These are phyloP conservation scores for Penicillium sp. DNA, from an alignment of 2,329 filamentous ascomycete genomes.

Conservation along the genomic window DNA sequence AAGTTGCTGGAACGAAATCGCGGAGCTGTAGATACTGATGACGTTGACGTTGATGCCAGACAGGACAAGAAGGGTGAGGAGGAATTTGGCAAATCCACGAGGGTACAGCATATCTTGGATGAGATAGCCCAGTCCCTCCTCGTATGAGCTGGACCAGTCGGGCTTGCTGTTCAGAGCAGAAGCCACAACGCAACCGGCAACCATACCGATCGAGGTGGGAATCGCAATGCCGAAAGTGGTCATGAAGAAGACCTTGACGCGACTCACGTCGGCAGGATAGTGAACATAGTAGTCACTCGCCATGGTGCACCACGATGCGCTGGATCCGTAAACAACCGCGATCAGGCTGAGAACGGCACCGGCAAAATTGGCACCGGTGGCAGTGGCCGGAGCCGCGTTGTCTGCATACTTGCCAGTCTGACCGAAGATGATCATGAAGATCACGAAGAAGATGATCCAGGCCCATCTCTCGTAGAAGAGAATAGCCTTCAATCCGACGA, in stretches of 20 bases:
- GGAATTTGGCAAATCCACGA: slow-evolving; percentile 36
- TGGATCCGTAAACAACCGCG: slow-evolving; percentile 44
- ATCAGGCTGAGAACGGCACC: slow-evolving; percentile 47
- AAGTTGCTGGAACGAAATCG: slow-evolving; percentile 49
- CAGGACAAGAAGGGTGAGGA: slow-evolving; percentile 48
- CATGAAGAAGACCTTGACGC: slow-evolving; percentile 33
- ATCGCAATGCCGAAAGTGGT: slow-evolving; percentile 33
- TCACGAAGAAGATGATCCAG: slow-evolving; percentile 41
- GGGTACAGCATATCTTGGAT: slow-evolving; percentile 32
- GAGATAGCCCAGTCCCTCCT: slow-evolving; percentile 32
- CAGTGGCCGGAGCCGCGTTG: slow-evolving; percentile 43
- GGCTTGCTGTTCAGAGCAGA: slow-evolving; percentile 28
- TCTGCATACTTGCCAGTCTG: slow-evolving; percentile 54
- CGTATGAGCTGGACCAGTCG: slow-evolving; percentile 29
- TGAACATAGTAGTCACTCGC: slow-evolving; percentile 36
- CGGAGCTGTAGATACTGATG: slow-evolving; percentile 50
- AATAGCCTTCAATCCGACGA: slow-evolving; percentile 38
- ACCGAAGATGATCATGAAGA: slow-evolving; percentile 58
- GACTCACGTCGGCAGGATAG: slow-evolving; percentile 31
- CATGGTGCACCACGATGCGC: slow-evolving; percentile 34
- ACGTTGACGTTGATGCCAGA: slow-evolving; percentile 50
- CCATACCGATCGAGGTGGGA: slow-evolving; percentile 32
- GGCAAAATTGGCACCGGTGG: slow-evolving; percentile 37
- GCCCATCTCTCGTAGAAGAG: slow-evolving; percentile 41
- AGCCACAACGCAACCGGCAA: slow-evolving; percentile 28